Evolutionary conservation across 331 rosid species (phyloP).

Genomic region (Ulmus americana): DNA sequence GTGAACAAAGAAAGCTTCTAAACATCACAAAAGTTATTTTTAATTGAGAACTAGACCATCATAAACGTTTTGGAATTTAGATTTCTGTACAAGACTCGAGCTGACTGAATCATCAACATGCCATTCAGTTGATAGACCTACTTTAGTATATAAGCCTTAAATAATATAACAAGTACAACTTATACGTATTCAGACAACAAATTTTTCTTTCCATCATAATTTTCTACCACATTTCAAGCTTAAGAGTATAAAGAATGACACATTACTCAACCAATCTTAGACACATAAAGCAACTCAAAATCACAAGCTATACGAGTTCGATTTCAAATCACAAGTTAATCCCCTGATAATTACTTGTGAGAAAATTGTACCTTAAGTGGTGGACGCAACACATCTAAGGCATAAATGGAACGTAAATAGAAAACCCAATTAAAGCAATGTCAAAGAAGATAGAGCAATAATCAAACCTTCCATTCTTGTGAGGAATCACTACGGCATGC

Average conservation of each 20-base stretch:
- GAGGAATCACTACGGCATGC: conserved; percentile 93
- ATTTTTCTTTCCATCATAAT: background rate
- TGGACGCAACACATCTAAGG: background rate
- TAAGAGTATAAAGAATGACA: background rate
- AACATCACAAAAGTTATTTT: background rate
- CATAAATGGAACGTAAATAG: conserved; percentile 2
- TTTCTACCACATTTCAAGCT: background rate
- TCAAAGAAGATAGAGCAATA: conserved; percentile 5
- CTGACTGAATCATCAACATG: background rate
- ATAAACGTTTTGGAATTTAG: background rate
- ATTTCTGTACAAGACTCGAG: conserved; percentile 17
- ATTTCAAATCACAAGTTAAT: background rate
- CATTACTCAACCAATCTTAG: background rate
- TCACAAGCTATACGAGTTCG: background rate
- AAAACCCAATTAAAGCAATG: conserved; percentile 9
- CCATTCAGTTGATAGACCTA: background rate
- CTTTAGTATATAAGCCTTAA: background rate
- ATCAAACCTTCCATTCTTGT: conserved; percentile 85
- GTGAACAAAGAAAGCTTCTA: conserved; percentile 7
- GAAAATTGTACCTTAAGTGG: background rate
- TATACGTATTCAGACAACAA: background rate
- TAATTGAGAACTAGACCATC: background rate
- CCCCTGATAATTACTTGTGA: background rate
- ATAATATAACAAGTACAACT: background rate
- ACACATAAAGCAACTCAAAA: conserved; percentile 1